Evolutionary conservation across 306 rosid genomes (phyloP), one percentile per base, ranked within the genome.

Genomic region (Quercus glauca): DNA sequence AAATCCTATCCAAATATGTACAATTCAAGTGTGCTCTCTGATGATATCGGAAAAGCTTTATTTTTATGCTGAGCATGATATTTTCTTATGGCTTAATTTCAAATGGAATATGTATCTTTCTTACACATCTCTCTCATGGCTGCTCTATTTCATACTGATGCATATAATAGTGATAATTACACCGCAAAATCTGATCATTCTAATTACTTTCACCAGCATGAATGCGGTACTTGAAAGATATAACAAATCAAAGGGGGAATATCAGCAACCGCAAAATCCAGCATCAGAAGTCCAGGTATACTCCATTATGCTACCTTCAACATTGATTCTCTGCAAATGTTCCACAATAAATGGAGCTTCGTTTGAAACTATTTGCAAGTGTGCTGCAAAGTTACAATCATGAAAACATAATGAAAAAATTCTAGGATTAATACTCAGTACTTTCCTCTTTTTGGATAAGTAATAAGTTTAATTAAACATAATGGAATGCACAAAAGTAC

Each of bases 221-320:
- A 86, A 87, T 78, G 84, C 91, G 64, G 58, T 85, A 76, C 77
- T 89, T 29, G 93, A 91, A 73, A 87, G 88, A 81, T 91, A 91
- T 76, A 85, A 78, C 57, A 79, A 71, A 20, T 49, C 83, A 79
- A 90, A 88, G 81, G 98, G 85, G 78, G 93, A 84, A 78, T 69
- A 87, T 19, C 85, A 88, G 64, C 89, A 84, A 59, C 80, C 82
- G 78, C 72, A 60, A 74, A 85, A 90, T 85, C 88, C 88, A 80
- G 88, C 83, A 67, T 86, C 94, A 1, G 94, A 90, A 79, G 84
- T 84, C 80, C 90, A 87, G 93, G 98, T 93, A 85, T 71, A 75
- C 70, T 76, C 78, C 33, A 31, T 18, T 31, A 59, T 55, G 17
- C 67, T 75, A 15, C 29, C 60, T 82, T 81, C 21, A 81, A n/a